Conservation (phyloP, 1,284 basidiomycete genomes). For the Moniliella sp. region DNA sequence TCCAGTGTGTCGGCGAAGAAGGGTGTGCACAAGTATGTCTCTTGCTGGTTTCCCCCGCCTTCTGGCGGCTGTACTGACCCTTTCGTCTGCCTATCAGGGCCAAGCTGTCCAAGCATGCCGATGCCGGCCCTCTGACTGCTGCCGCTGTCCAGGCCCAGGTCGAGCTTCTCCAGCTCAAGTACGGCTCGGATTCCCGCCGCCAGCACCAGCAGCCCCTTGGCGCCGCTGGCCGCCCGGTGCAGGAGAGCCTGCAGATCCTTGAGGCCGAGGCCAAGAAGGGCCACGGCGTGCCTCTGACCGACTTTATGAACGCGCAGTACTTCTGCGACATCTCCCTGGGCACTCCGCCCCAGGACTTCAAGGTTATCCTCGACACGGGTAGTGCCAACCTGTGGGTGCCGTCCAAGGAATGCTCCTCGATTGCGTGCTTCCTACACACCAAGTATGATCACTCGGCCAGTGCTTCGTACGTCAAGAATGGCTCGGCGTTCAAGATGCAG, state of each 20-base stretch:
- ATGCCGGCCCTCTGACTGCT: slow-evolving; percentile 55
- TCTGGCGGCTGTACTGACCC: no score
- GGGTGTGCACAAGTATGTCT: no score
- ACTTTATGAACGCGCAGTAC: no score
- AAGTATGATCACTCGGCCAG: slow-evolving; percentile 66
- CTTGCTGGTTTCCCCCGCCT: no score
- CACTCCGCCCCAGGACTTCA: slow-evolving; percentile 47
- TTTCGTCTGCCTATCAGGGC: no score
- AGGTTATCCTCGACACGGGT: slow-evolving; percentile 72
- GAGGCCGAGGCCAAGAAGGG: slow-evolving; percentile 44
- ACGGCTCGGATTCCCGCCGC: slow-evolving; percentile 14
- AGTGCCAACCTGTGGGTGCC: slow-evolving; percentile 89
- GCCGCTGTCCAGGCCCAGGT: slow-evolving; percentile 44
- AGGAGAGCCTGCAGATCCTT: slow-evolving; percentile 40
- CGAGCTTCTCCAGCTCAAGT: slow-evolving; percentile 28
- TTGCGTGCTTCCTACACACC: slow-evolving; percentile 87
- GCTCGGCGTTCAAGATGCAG: slow-evolving; percentile 68
- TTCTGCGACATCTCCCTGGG: slow-evolving; percentile 70
- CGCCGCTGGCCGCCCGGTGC: no score
- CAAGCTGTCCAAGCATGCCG: no score
- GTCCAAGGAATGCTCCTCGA: slow-evolving; percentile 64
- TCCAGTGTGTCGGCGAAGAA: no score
- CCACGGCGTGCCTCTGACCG: slow-evolving; percentile 65
- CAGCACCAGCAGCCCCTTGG: slow-evolving; percentile 16
- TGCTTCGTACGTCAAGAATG: slow-evolving; percentile 74